These are phyloP conservation scores for Veloboletus limbatus DNA, from an alignment of 1,284 basidiomycete genomes.

Conservation along the genomic window DNA sequence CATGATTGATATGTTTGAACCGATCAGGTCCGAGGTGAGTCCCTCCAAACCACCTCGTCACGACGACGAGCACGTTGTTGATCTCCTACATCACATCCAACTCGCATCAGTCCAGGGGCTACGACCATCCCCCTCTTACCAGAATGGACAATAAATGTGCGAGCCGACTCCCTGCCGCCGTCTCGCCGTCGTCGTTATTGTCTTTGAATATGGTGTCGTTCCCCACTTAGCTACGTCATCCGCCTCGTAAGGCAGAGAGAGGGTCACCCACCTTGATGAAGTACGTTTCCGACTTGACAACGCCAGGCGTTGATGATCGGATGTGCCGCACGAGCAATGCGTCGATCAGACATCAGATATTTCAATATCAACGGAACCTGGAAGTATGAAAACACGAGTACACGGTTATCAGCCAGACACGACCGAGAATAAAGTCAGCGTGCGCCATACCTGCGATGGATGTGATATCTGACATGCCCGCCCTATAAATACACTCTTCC, in stretches of 20 bases:
- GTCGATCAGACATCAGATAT: conserved; percentile 70
- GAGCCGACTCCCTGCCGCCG: conserved; percentile 82
- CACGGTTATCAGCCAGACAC: not conserved
- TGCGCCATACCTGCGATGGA: conserved; percentile 61
- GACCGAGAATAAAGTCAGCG: not conserved
- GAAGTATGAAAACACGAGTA: not conserved
- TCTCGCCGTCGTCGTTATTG: conserved; percentile 92
- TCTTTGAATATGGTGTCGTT: conserved; percentile 47
- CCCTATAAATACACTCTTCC: conserved; percentile 82
- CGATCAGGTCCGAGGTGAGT: conserved; percentile 83
- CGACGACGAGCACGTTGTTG: conserved; percentile 81
- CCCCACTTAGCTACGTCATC: not conserved
- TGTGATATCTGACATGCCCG: conserved; percentile 77
- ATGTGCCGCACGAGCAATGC: conserved; percentile 78
- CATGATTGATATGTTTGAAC: conserved; percentile 92
- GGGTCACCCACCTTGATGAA: conserved; percentile 65
- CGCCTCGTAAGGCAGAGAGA: no score
- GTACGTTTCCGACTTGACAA: conserved; percentile 60
- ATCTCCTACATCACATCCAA: conserved; percentile 49
- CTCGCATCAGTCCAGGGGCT: not conserved
- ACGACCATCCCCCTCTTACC: no score
- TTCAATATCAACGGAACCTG: conserved; percentile 74
- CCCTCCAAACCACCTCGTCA: conserved; percentile 80
- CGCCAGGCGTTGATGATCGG: conserved; percentile 89
- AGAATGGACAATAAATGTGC: conserved; percentile 88